Percentiles rank a stretch among this genome's conserved stretches.
phyloP scores from a whole-genome alignment of 805 yeast species.

The Candida coquimbonensis region DNA sequence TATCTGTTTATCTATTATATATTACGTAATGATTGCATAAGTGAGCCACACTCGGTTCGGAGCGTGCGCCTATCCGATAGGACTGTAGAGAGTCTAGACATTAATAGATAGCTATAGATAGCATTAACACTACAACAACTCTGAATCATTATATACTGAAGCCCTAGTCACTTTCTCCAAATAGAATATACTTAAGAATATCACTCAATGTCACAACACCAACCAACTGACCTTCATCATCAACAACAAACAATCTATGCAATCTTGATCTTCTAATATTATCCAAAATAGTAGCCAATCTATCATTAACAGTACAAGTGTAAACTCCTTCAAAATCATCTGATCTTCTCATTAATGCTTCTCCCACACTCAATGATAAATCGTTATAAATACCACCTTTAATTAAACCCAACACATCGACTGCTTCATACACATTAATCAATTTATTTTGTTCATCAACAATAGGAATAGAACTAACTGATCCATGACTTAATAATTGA shows the following conservation, averaged over 20 bases:
- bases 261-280: conserved; percentile 86
- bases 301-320: conserved; percentile 85
- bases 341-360: conserved; percentile 86
- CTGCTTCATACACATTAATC: conserved; percentile 91
- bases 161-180: conserved; percentile 36
- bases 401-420: conserved; percentile 85
- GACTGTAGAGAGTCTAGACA: too few species aligned
- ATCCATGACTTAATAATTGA: conserved; percentile 63
- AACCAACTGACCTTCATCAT: conserved; percentile 64
- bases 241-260: conserved; percentile 89
- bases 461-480: conserved; percentile 92
- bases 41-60: neutral
- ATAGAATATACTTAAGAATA: conserved; percentile 73
- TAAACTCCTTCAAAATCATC: conserved; percentile 98
- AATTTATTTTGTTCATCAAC: conserved; percentile 67
- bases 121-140: neutral
- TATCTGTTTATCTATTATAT: too few species aligned
- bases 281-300: conserved; percentile 83
- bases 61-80: too few species aligned
- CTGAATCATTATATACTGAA: neutral
- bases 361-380: conserved; percentile 86
- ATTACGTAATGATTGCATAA: too few species aligned
- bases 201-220: conserved; percentile 92
- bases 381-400: conserved; percentile 94
- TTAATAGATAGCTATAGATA: too few species aligned